phyloP scores from a whole-genome alignment of 176 grass and related monocot species.

The Canna indica region DNA sequence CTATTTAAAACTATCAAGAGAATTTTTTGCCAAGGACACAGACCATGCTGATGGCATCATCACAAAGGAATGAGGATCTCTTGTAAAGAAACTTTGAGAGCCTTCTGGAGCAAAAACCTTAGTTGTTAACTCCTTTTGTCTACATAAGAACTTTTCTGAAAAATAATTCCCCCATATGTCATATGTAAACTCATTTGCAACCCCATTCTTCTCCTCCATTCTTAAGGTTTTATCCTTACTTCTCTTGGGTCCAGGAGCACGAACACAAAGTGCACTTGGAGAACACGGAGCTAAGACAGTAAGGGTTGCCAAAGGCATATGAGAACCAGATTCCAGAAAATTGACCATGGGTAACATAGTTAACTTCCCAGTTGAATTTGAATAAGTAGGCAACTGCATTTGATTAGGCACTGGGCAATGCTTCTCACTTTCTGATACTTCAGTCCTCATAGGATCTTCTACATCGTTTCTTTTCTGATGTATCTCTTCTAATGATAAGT shows the following conservation, averaged over 20 bases:
- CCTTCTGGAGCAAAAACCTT: constrained; percentile 54
- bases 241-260: constrained; percentile 71
- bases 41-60: constrained; percentile 42
- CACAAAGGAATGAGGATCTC: constrained; percentile 57
- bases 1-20: constrained; percentile 3
- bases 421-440: constrained; percentile 19
- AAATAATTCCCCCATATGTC: constrained; percentile 92
- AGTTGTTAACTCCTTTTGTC: constrained; percentile 29
- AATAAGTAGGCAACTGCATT: constrained; percentile 34
- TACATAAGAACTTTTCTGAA: constrained; percentile 40
- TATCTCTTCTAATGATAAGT: constrained; percentile 29
- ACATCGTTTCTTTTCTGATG: constrained; percentile 26
- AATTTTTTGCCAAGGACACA: constrained; percentile 21
- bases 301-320: not conserved
- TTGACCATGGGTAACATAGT: constrained; percentile 21
- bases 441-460: constrained; percentile 23
- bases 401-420: constrained; percentile 12
- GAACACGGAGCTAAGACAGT: constrained; percentile 30
- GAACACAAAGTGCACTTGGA: constrained; percentile 35
- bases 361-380: constrained; percentile 19
- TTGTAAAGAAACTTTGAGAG: constrained; percentile 77
- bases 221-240: constrained; percentile 21
- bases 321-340: not conserved
- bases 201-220: constrained; percentile 24
- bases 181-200: constrained; percentile 54